phyloP scores from a whole-genome alignment of 1,284 basidiomycete species.

The Tremellales sp. region DNA sequence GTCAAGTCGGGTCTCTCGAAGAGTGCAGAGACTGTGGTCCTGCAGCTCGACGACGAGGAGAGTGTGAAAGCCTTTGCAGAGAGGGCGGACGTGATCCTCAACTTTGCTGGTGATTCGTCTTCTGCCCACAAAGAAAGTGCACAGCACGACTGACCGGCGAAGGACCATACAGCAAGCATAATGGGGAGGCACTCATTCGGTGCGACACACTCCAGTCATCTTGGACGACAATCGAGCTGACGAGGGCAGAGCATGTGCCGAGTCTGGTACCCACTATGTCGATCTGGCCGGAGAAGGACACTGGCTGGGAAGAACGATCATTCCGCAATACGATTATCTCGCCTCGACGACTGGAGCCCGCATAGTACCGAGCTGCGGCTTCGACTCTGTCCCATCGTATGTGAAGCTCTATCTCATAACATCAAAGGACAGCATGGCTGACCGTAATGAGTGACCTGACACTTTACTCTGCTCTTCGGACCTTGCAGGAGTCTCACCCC shows the following conservation, averaged over 20 bases:
- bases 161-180: conserved; percentile 37
- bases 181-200: conserved; percentile 34
- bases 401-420: conserved; percentile 11
- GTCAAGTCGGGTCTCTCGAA: conserved; percentile 19
- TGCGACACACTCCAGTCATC: conserved; percentile 7
- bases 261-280: conserved; percentile 59
- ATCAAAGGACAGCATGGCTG: background rate
- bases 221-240: conserved; percentile 2
- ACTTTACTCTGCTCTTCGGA: conserved; percentile 57
- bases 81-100: conserved; percentile 33
- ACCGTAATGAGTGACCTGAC: conserved; percentile 54
- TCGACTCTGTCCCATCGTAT: conserved; percentile 65
- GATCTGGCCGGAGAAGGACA: conserved; percentile 60
- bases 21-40: conserved; percentile 22
- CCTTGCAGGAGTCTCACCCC: conserved; percentile 46
- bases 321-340: conserved; percentile 60
- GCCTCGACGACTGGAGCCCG: conserved; percentile 63
- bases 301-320: conserved; percentile 55
- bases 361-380: conserved; percentile 66
- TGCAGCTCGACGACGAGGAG: conserved; percentile 25
- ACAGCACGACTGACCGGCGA: no score
- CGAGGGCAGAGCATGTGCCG: conserved; percentile 53
- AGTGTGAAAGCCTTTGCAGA: conserved; percentile 27
- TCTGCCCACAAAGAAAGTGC: no score
- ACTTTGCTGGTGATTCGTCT: conserved; percentile 38